Percentiles rank a stretch among this genome's conserved stretches.
Conservation (phyloP, 2,329 filamentous ascomycete species). For the Fusarium siculi region DNA sequence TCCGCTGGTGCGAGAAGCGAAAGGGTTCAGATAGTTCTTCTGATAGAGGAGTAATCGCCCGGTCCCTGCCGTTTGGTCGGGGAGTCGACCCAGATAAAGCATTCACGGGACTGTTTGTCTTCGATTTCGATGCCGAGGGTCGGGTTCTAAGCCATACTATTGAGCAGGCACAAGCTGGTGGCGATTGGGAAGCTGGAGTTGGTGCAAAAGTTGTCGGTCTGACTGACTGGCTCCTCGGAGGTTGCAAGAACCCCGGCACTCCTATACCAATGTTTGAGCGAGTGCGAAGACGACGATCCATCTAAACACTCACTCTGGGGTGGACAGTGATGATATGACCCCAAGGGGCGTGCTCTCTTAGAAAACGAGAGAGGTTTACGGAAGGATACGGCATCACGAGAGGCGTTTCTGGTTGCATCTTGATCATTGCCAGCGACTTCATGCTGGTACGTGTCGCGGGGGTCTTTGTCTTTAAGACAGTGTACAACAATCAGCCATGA, state of each 20-base stretch:
- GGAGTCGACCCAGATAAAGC: conserved; percentile 71
- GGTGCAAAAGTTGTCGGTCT: conserved; percentile 87
- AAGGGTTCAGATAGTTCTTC: conserved; percentile 53
- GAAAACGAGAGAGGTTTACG: not conserved
- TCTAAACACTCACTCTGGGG: conserved; percentile 8
- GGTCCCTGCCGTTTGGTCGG: conserved; percentile 52
- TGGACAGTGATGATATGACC: not conserved
- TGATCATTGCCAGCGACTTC: conserved; percentile 14
- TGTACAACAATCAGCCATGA: conserved; percentile 42
- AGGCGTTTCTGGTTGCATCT: conserved; percentile 33
- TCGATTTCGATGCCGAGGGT: conserved; percentile 91
- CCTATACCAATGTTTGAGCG: conserved; percentile 52
- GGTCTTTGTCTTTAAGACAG: conserved; percentile 12
- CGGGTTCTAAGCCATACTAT: conserved; percentile 89
- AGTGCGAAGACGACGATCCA: conserved; percentile 38
- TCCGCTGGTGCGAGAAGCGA: conserved; percentile 88
- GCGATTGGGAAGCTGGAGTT: conserved; percentile 83
- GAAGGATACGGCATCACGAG: conserved; percentile 15
- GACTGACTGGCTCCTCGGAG: conserved; percentile 93
- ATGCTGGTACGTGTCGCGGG: conserved; percentile 12
- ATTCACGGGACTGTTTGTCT: conserved; percentile 92
- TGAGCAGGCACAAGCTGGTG: conserved; percentile 87
- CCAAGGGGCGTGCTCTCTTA: not conserved
- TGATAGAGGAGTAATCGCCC: conserved; percentile 55
- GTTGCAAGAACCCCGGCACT: conserved; percentile 60